A percentile compares a stretch with the other conserved stretches of the same genome.
Evolutionary conservation across 495 filamentous ascomycete species (phyloP).

Genomic region (Penicillium longicatenatum): DNA sequence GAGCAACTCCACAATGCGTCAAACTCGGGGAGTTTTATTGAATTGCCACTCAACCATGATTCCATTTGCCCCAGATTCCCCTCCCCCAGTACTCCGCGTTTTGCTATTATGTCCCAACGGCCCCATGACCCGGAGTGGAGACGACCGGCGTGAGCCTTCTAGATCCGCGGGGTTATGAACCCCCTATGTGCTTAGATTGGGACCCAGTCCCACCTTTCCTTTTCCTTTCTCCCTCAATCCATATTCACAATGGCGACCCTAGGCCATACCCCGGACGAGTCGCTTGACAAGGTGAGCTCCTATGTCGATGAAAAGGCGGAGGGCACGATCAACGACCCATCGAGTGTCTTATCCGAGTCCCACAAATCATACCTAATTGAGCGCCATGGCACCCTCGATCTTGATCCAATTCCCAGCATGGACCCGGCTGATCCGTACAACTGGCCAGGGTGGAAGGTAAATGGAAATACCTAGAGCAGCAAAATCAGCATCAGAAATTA

Average conservation of each 20-base stretch:
- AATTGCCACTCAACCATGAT: background rate
- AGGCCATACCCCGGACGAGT: background rate
- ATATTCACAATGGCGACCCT: background rate
- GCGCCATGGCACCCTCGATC: conserved; percentile 55
- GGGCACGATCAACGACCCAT: conserved; percentile 11
- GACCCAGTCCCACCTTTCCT: background rate
- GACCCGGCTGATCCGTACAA: conserved; percentile 56
- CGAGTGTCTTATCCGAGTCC: conserved; percentile 26
- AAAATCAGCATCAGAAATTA: background rate
- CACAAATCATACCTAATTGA: conserved; percentile 51
- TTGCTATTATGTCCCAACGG: background rate
- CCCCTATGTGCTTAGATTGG: background rate
- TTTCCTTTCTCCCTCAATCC: background rate
- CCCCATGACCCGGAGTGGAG: conserved; percentile 13
- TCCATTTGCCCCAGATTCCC: conserved; percentile 2
- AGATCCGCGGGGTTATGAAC: conserved; percentile 1
- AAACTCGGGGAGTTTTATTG: background rate
- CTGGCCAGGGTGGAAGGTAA: conserved; percentile 56
- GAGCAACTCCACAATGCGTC: background rate
- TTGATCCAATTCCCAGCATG: conserved; percentile 54
- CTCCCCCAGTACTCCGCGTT: background rate
- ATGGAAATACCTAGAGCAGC: background rate
- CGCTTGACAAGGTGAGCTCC: conserved; percentile 8
- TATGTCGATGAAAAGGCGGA: conserved; percentile 33
- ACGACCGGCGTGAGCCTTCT: conserved; percentile 1